Evolutionary conservation across 2,329 filamentous ascomycete genomes (phyloP).

Genomic region (Penicillium sp.): DNA sequence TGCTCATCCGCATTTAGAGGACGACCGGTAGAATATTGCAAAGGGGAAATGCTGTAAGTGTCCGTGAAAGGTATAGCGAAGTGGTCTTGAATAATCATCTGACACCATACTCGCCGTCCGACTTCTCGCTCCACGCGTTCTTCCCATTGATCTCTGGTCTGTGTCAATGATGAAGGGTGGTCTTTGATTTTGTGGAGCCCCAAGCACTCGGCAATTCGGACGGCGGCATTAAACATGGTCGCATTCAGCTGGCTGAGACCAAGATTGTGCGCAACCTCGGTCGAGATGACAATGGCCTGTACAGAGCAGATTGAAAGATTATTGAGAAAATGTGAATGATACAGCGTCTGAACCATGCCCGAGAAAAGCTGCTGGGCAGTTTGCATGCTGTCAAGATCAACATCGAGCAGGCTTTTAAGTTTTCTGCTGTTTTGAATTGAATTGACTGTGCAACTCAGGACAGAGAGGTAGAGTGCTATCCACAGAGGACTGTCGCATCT

Average conservation of each 20-base stretch:
- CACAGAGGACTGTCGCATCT: slow-evolving; percentile 35
- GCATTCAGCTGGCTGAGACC: slow-evolving; percentile 46
- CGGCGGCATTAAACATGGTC: slow-evolving; percentile 43
- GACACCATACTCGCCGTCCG: slow-evolving; percentile 46
- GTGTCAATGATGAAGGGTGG: slow-evolving; percentile 11
- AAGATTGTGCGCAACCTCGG: slow-evolving; percentile 47
- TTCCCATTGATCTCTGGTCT: slow-evolving; percentile 33
- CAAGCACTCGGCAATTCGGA: slow-evolving; percentile 45
- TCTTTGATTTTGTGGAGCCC: slow-evolving; percentile 37
- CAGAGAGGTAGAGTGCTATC: slow-evolving; percentile 34
- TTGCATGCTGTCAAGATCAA: slow-evolving; percentile 34
- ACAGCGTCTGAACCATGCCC: slow-evolving; percentile 42
- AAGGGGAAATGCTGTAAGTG: slow-evolving; percentile 45
- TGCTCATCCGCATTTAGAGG: slow-evolving; percentile 47
- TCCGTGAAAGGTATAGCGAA: slow-evolving; percentile 47
- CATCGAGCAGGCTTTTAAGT: slow-evolving; percentile 22
- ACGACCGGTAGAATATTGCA: slow-evolving; percentile 41
- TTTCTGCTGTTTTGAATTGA: slow-evolving; percentile 35
- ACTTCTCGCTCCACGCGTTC: slow-evolving; percentile 40
- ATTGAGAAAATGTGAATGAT: slow-evolving; percentile 42
- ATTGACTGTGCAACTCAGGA: slow-evolving; percentile 33
- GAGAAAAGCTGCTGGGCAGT: slow-evolving; percentile 36
- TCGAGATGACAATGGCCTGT: slow-evolving; percentile 48
- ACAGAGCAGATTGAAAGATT: slow-evolving; percentile 40
- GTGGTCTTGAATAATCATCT: slow-evolving; percentile 48